phyloP scores from a whole-genome alignment of 192 early-diverging fungal species.

The Backusella luteola region DNA sequence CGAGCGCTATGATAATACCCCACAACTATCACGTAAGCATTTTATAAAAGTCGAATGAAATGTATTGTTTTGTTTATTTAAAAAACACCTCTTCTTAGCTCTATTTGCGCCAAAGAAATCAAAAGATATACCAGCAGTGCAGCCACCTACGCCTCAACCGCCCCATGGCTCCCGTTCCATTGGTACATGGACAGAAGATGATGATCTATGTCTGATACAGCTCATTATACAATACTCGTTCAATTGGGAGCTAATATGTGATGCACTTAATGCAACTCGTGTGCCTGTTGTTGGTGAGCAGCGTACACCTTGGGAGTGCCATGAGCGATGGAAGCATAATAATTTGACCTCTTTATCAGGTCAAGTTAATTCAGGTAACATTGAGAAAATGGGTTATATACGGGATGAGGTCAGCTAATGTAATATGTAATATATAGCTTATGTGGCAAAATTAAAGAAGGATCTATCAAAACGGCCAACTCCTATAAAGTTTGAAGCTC shows the following conservation, averaged over 20 bases:
- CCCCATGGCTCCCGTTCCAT: constrained; percentile 33
- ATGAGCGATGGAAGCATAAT: constrained; percentile 56
- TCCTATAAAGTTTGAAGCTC: constrained; percentile 25
- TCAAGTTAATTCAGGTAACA: constrained; percentile 32
- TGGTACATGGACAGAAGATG: constrained; percentile 51
- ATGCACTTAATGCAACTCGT: constrained; percentile 53
- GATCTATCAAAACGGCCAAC: constrained; percentile 36
- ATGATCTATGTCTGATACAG: constrained; percentile 53
- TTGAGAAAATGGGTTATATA: background rate
- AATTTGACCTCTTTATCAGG: constrained; percentile 41
- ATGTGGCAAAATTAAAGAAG: constrained; percentile 36
- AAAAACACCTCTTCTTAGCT: background rate
- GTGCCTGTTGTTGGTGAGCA: constrained; percentile 46
- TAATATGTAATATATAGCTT: constrained; percentile 10
- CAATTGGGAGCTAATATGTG: constrained; percentile 71
- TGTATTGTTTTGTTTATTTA: no score
- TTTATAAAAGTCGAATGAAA: background rate
- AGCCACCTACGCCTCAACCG: constrained; percentile 40
- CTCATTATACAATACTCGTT: constrained; percentile 54
- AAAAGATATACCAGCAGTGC: constrained; percentile 46
- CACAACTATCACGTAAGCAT: constrained; percentile 33
- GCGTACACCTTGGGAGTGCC: constrained; percentile 67
- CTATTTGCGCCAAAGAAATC: constrained; percentile 42
- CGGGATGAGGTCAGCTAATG: no score
- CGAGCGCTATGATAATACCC: constrained; percentile 39